Evolutionary conservation across 805 yeast species (phyloP), one percentile per base, ranked within the genome.

Genomic region (Saccharomycodes ludwigii): DNA sequence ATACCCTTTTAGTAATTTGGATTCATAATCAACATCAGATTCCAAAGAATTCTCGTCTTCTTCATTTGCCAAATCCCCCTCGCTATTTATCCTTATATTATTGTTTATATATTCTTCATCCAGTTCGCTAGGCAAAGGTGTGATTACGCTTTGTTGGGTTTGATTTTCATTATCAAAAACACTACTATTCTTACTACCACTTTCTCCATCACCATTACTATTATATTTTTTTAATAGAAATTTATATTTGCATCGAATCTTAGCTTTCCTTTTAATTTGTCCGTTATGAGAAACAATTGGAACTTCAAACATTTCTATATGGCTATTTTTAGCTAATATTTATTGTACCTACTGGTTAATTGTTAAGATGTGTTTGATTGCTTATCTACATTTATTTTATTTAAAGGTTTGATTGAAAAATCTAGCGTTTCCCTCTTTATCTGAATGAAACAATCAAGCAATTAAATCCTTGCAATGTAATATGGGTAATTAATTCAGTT

Each of bases 221-320:
- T 40, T 40, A 33, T 37, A 44, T 31, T 39, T 41, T 23, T 38
- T 42, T 12, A 37, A 25, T 15, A 41, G 29, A 13, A 43, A 39
- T 24, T 51, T 48, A 28, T 51, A 51, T 19, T 47, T 43, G 35
- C 49, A 51, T 29, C 51, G 41, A 14, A 51, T 39, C 34, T 51
- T 50, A 19, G 47, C 41, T 10, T 44, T 41, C 15, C 33, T 35
- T 21, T 47, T 30, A 27, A 36, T 31, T 27, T 38, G 35, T 29
- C 38, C 42, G 23, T 36, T 40, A 17, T 35, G 35, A 21, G 32
- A 25, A 16, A 34, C 34, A 13, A 39, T 28, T 28, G 56, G 56
- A 27, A 47, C 19, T 25, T 51, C 52, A 38, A 51, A 51, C 54
- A 50, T n/a, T n/a, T n/a, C n/a, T n/a, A n/a, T n/a, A n/a, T n/a